Evolutionary conservation across 2,329 filamentous ascomycete genomes (phyloP), one percentile per base, ranked within the genome.

Genomic region (Phialophora macrospora): DNA sequence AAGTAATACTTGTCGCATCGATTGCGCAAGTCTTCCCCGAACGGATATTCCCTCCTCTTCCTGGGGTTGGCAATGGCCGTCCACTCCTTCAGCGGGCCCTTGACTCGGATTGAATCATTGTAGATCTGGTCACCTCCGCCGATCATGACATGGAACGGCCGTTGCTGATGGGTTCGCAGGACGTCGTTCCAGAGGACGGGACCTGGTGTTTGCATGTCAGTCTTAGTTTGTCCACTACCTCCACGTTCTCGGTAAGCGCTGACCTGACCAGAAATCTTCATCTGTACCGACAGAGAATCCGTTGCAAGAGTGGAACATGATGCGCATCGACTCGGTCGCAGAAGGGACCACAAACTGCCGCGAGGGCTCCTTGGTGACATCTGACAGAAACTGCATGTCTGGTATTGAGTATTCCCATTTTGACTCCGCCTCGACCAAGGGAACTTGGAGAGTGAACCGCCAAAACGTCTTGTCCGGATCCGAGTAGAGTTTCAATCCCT

Each of bases 91-190:
- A 98, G 80, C 1, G 94, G 94, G 0, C 93, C 94, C 59, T 88
- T 82, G 1, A 97, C 92, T 68, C 94, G 86, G 70, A 98, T 92
- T 26, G 91, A 91, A 63, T 89, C 87, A 70, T 89, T 88, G 78
- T 89, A 89, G 71, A 89, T 88, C 78, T 97, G 94, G 75, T 98
- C 94, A 65, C 94, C 94, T 64, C 94, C 94, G 60, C 94, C 94
- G 68, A 97, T 85, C 88, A 89, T 91, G 70, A 87, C 84, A 73
- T 88, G 85, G 75, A 89, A 87, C 7, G 87, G 86, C 68, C 81
- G 81, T 74, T 84, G 74, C 71, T 81, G 81, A 71, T 89, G 87
- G 64, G 85, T 78, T 54, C 87, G 83, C 63, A 88, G 74, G 34
- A 88, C 87, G 68, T 89, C 87, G 68, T 88, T 86, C 87, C 87